Conservation (phyloP, 106 monocot genomes). For the Dendrobium chrysotoxum region DNA sequence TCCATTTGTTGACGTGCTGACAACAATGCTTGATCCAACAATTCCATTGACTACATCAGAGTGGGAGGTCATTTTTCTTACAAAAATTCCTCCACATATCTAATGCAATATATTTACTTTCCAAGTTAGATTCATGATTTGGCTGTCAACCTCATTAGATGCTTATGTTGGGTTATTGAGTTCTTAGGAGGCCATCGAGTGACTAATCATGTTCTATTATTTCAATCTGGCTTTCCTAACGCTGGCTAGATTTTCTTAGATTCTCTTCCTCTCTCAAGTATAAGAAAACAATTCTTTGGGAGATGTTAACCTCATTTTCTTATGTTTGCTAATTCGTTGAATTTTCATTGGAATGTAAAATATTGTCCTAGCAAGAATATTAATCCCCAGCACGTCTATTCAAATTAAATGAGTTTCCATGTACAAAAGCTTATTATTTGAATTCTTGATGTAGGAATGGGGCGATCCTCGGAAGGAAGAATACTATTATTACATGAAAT, state of each 20-base stretch:
- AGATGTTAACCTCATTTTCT: not conserved
- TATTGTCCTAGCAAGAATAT: not conserved
- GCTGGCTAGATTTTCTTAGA: too few species aligned
- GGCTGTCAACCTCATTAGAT: not conserved
- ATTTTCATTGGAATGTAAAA: not conserved
- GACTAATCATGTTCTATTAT: too few species aligned
- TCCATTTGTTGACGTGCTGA: slow-evolving; percentile 96
- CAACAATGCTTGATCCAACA: slow-evolving; percentile 95
- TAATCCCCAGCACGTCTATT: not conserved
- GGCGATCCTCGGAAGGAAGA: slow-evolving; percentile 80
- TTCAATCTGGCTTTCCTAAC: not conserved
- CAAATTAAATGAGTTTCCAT: not conserved
- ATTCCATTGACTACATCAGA: slow-evolving; percentile 93
- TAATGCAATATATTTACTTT: not conserved
- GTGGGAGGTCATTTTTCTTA: slow-evolving; percentile 66
- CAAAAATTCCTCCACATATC: not conserved
- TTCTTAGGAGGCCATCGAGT: too few species aligned
- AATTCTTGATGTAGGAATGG: slow-evolving; percentile 63
- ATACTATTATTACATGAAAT: slow-evolving; percentile 83
- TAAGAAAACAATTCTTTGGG: too few species aligned
- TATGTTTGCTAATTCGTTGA: not conserved
- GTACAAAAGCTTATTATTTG: not conserved
- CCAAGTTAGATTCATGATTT: not conserved
- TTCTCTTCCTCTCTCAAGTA: too few species aligned
- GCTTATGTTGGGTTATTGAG: too few species aligned